Percentiles rank a stretch among this genome's conserved stretches.
phyloP scores from a whole-genome alignment of 768 basidiomycete species.

The Pulveroboletus ravenelii region DNA sequence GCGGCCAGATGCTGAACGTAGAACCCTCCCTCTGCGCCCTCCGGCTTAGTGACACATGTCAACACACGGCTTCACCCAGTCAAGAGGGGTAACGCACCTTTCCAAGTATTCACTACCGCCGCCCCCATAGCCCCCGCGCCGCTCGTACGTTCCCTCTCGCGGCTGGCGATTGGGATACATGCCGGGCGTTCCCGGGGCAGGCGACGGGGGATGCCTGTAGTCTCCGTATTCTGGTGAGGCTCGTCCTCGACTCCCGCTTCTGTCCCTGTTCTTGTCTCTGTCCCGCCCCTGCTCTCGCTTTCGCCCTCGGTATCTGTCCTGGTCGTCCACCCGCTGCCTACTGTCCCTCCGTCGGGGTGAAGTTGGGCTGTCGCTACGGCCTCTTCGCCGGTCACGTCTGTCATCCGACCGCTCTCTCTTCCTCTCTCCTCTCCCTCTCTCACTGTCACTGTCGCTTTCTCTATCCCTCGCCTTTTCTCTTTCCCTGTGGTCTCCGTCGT shows the following conservation, averaged over 20 bases:
- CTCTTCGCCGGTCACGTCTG: constrained; percentile 3
- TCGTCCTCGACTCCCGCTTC: constrained; percentile 28
- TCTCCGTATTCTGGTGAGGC: constrained; percentile 60
- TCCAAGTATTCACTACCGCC: constrained; percentile 56
- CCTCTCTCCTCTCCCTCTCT: not conserved
- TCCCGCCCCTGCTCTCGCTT: constrained; percentile 15
- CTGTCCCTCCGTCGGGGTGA: constrained; percentile 10
- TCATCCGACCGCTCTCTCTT: not conserved
- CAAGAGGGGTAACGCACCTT: constrained; percentile 41
- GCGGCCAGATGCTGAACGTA: constrained; percentile 69
- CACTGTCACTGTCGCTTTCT: constrained; percentile 16
- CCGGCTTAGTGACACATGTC: constrained; percentile 45
- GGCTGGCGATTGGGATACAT: constrained; percentile 48
- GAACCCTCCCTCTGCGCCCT: constrained; percentile 58
- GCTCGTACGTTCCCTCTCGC: constrained; percentile 11
- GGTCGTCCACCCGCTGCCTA: constrained; percentile 3
- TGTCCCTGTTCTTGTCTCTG: constrained; percentile 12
- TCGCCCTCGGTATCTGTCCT: constrained; percentile 19
- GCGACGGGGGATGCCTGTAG: constrained; percentile 44
- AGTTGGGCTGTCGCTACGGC: not conserved
- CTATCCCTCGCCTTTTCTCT: constrained; percentile 25
- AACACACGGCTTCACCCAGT: not conserved
- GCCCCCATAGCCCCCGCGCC: constrained; percentile 30
- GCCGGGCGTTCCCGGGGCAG: constrained; percentile 38
- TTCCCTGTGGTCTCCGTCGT: constrained; percentile 29